Conservation (phyloP, 352 stramenopile species). For the Phytophthora multivora region DNA sequence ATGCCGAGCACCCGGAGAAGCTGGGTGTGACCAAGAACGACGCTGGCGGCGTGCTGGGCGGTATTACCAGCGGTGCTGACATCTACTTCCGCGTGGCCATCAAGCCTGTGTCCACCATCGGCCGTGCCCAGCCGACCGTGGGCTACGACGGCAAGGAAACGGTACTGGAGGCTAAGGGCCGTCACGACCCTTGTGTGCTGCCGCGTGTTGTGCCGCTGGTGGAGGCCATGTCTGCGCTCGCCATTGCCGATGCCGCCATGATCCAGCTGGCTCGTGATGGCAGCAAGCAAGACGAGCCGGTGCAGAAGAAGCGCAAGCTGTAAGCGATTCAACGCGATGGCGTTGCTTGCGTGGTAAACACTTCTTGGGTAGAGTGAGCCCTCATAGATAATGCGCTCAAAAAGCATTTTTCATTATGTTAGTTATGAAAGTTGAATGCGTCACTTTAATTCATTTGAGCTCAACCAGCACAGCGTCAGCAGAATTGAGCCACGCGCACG, state of each 20-base stretch:
- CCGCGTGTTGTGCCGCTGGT: conserved; percentile 97
- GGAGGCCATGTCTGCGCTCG: conserved; percentile 98
- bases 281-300: conserved; percentile 53
- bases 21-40: conserved; percentile 88
- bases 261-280: conserved; percentile 93
- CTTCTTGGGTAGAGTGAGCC: conserved; percentile 13
- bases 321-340: conserved; percentile 26
- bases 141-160: conserved; percentile 96
- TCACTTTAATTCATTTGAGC: background rate
- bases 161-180: conserved; percentile 96
- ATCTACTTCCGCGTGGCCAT: conserved; percentile 99
- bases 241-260: conserved; percentile 96
- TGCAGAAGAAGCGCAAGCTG: conserved; percentile 70
- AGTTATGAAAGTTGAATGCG: conserved; percentile 16
- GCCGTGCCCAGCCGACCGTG: conserved; percentile 93
- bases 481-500: background rate
- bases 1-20: conserved; percentile 51
- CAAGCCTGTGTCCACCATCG: conserved; percentile 99
- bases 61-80: conserved; percentile 98
- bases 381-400: conserved; percentile 34
- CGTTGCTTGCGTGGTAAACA: conserved; percentile 1
- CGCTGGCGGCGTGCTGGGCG: conserved; percentile 95
- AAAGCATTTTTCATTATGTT: conserved; percentile 35
- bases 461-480: background rate
- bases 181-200: conserved; percentile 98